Evolutionary conservation across 2,329 filamentous ascomycete species (phyloP), one percentile per base, ranked within the genome.

Genomic region (Neopestalotiopsis clavispora): DNA sequence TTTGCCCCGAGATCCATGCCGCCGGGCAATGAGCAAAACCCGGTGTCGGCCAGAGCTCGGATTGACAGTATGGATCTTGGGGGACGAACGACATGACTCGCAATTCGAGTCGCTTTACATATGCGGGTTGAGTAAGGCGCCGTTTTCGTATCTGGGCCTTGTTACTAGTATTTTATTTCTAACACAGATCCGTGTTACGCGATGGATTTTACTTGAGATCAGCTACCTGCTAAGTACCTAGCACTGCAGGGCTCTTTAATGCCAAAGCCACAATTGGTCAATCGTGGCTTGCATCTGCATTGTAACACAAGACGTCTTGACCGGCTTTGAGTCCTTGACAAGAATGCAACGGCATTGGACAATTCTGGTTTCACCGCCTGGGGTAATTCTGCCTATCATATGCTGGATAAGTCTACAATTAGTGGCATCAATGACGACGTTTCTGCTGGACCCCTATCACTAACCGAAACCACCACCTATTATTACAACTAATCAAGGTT

Each of bases 301-400:
- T 30, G 20, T 34, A 34, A 30, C 57, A 30, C 23, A n/a, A 17
- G 13, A 59, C 57, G 20, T 23, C 23, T 23, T 23, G 12, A 59
- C 57, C 23, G 13, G 57, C 20, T 23, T 28, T 28, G 23, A 28
- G 23, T 28, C 23, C 23, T 28, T 14, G 23, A 14, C 23, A 3
- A 28, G 13, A 14, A 59, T 10, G 17, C 10, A 59, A 14, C 20
- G 7, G 28, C 28, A 59, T 59, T 34, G 57, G 45, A 52, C 45
- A 52, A 52, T 52, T 38, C 6, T 10, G 14, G 17, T 52, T 34
- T 59, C 57, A 59, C 57, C 57, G 57, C 57, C 57, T 34, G 23
- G 28, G n/a, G 6, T 28, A 12, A 59, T 59, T 59, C 57, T 59
- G 57, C 57, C 57, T 59, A 59, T 59, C 45, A 52, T 52, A n/a